Conservation (phyloP, 768 basidiomycete species). For the Artomyces pyxidatus region DNA sequence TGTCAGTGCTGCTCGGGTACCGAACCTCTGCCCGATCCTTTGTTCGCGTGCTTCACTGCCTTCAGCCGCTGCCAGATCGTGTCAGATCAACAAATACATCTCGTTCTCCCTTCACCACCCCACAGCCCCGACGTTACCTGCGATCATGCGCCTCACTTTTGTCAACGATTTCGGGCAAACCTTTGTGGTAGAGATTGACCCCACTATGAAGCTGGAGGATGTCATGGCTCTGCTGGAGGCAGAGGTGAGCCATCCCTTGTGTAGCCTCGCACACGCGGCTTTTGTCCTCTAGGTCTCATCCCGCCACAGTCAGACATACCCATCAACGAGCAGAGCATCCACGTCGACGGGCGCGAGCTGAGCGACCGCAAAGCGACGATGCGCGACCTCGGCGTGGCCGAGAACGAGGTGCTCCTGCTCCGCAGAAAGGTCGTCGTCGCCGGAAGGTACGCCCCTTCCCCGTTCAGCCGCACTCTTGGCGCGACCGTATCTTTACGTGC, state of each 20-base stretch:
- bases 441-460: slow-evolving; percentile 29
- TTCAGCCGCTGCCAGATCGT: too few relatives aligned
- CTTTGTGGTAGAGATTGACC: slow-evolving; percentile 76
- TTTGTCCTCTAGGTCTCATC: neutral
- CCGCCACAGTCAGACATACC: slow-evolving; percentile 63
- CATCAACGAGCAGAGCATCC: slow-evolving; percentile 62
- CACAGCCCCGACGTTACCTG: too few relatives aligned
- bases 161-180: slow-evolving; percentile 57
- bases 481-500: slow-evolving; percentile 5
- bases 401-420: slow-evolving; percentile 59
- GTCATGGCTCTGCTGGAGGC: slow-evolving; percentile 92
- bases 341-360: slow-evolving; percentile 59
- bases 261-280: neutral
- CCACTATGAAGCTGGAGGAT: slow-evolving; percentile 86
- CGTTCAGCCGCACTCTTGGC: neutral
- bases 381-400: slow-evolving; percentile 51
- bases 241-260: slow-evolving; percentile 53
- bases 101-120: too few relatives aligned
- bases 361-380: slow-evolving; percentile 62
- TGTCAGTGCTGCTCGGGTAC: too few relatives aligned
- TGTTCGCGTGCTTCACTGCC: too few relatives aligned
- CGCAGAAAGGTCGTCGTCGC: slow-evolving; percentile 48
- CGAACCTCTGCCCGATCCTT: too few relatives aligned
- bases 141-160: slow-evolving; percentile 63
- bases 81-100: too few relatives aligned